Conservation (phyloP, 257 asterid genomes). For the Ehretia macrophylla region DNA sequence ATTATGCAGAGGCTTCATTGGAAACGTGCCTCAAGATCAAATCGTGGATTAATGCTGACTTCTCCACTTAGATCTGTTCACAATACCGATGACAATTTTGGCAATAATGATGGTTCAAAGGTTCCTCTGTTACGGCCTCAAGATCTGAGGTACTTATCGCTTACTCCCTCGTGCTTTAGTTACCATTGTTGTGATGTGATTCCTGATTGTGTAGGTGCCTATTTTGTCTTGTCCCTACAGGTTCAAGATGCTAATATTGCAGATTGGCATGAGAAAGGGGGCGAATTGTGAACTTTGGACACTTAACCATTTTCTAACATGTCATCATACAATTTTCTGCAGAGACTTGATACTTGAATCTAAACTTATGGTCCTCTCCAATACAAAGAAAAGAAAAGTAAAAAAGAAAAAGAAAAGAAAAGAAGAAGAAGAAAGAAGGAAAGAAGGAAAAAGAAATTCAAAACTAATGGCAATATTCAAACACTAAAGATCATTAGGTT, state of each 20-base stretch:
- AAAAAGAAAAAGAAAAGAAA: no score
- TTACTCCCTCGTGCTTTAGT: constrained; percentile 12
- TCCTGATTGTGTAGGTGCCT: constrained; percentile 37
- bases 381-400: not conserved
- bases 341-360: not conserved
- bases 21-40: constrained; percentile 86
- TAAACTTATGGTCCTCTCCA: not conserved
- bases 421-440: no score
- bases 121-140: constrained; percentile 80
- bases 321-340: constrained; percentile 4
- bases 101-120: constrained; percentile 35
- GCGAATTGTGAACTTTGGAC: constrained; percentile 44
- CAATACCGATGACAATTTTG: constrained; percentile 43
- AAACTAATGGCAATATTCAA: no score
- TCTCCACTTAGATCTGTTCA: constrained; percentile 77
- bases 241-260: constrained; percentile 51
- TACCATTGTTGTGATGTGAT: constrained; percentile 6
- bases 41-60: constrained; percentile 81
- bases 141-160: constrained; percentile 67
- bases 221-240: constrained; percentile 46
- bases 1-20: constrained; percentile 87
- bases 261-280: constrained; percentile 40
- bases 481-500: no score
- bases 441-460: no score
- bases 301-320: constrained; percentile 23